Conservation (phyloP, 2,329 filamentous ascomycete genomes). For the Immersiporthe knoxdaviesiana region DNA sequence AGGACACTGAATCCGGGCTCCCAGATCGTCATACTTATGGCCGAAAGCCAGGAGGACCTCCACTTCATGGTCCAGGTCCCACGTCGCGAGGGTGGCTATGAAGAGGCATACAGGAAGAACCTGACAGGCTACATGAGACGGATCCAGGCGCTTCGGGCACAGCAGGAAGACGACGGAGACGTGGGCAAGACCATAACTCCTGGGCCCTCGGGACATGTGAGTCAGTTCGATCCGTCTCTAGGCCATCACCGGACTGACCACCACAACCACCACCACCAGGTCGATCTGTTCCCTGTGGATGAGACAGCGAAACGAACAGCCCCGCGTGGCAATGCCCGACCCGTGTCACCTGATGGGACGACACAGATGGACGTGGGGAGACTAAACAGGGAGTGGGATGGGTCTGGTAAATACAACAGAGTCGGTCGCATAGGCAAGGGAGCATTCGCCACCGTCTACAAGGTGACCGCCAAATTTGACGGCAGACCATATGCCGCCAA, state of each 20-base stretch:
- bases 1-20: conserved; percentile 74
- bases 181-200: conserved; percentile 51
- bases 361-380: conserved; percentile 40
- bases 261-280: conserved; percentile 26
- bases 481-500: conserved; percentile 88
- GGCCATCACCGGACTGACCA: conserved; percentile 8
- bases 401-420: conserved; percentile 82
- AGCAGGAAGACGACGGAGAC: conserved; percentile 26
- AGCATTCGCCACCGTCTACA: conserved; percentile 92
- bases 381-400: conserved; percentile 73
- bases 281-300: conserved; percentile 38
- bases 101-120: conserved; percentile 69
- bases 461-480: conserved; percentile 82
- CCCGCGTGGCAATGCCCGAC: conserved; percentile 12
- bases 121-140: conserved; percentile 66
- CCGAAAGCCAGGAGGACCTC: conserved; percentile 60
- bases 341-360: conserved; percentile 34
- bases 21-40: conserved; percentile 70
- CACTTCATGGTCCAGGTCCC: conserved; percentile 87
- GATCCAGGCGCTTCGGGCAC: conserved; percentile 38
- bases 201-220: conserved; percentile 52
- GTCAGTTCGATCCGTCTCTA: conserved; percentile 30
- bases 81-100: conserved; percentile 67
- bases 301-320: conserved; percentile 18
- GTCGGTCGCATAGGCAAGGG: conserved; percentile 84